Evolutionary conservation across 805 yeast genomes (phyloP), one percentile per base, ranked within the genome.

Genomic region (Komagataella populi): DNA sequence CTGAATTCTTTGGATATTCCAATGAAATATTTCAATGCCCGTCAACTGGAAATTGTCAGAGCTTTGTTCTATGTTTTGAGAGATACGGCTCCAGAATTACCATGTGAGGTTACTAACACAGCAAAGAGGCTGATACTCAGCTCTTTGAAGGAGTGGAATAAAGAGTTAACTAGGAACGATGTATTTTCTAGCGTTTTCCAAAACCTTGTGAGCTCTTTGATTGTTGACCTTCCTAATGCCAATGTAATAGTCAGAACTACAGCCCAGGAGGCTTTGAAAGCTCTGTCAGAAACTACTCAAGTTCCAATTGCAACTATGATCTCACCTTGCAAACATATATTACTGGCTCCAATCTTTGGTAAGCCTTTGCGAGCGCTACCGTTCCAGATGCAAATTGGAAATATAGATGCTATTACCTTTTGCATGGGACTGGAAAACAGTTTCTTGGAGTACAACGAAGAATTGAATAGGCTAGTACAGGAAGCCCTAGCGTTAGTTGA

Each of bases 381-480:
- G 0, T 93, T 95, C 69, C 93, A 96, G 4, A 93, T 91, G 96
- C 99, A 95, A 68, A 93, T 93, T 52, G 99, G 99, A 44, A 90
- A 93, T 63, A 90, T 93, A 55, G 98, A 93, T 65, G 98, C 98
- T 1, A 87, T 93, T n/a, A 83, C 96, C 0, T 95, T 83, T 65
- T 91, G 97, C 61, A 69, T 93, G 53, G 80, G 84, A 1, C 71
- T 91, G 49, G 93, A 87, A 10, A 77, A 84, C 55, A 76, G 96
- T 0, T 89, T 91, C 57, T 69, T 91, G 56, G 83, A 83, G 7
- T 91, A 88, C 63, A 87, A 86, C 57, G 98, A 93, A 51, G 98
- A 95, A 61, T 68, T 93, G 53, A 85, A 83, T 53, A 71, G 99
- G 50, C 70, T 95, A 52, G 68, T 93, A 7, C 78, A 87, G 53